Base-by-base conservation (phyloP, 1,139 yeast species). In the Magnusiomyces sp. region DNA sequence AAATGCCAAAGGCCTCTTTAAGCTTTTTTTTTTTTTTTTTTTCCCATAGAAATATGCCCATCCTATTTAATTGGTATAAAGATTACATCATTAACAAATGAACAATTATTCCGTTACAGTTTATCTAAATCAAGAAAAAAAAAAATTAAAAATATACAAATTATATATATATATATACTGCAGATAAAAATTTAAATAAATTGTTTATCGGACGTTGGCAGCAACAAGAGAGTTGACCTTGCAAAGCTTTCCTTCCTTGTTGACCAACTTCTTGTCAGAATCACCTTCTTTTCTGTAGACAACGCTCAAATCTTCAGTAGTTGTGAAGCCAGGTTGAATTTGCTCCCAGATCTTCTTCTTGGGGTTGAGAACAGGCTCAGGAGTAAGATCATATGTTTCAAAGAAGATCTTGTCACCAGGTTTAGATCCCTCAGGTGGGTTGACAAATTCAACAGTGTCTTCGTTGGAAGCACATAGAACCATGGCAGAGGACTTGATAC, bases 331-430 rank as follows among this genome's bases (percentile, higher is more conserved):
- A 48, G 97, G 97, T 74, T 94, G 98, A 58, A 87, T 75, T 49
- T 90, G 77, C 76, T 94, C 99, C 92, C 95, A 94, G 56, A 92
- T 76, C 79, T 94, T 94, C 85, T 92, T 94, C 82, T 94, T 94
- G 61, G 99, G 98, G 73, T 92, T 90, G 70, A 94, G 76, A 66
- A 83, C 94, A 66, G 88, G 80, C 70, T 89, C 95, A 58, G 99
- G 98, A 42, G 65, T 68, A 51, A 77, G 79, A 62, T 88, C 83
- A 68, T 74, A 89, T 53, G 87, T 94, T 71, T 89, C 96, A 63
- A 94, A 92, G 77, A 87, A 89, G 58, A 92, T 77, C 75, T 89
- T 89, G 71, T 94, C 98, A 71, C 99, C 99, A 13, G 98, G 81
- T 72, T 87, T 79, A 45, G 95, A 79, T n/a, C 90, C 95, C 40